Conservation (phyloP, 2,329 filamentous ascomycete species). For the Thermoascus crustaceus region DNA sequence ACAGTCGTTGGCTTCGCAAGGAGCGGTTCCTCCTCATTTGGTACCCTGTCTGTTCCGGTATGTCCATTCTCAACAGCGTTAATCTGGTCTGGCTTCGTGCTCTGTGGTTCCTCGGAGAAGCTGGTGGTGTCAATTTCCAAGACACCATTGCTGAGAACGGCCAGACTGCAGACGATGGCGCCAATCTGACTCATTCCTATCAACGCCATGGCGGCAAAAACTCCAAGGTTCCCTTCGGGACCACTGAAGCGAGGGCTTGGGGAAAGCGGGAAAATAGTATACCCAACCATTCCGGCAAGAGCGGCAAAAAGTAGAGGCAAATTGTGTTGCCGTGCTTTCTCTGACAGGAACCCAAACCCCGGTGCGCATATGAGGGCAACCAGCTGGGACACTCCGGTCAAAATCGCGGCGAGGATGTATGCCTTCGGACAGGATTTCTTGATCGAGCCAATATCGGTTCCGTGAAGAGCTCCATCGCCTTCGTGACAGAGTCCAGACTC, state of each 20-base stretch:
- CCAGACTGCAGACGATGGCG: slow-evolving; percentile 91
- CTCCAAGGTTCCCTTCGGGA: slow-evolving; percentile 56
- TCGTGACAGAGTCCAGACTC: slow-evolving; percentile 66
- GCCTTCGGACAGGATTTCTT: slow-evolving; percentile 78
- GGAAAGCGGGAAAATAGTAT: slow-evolving; percentile 66
- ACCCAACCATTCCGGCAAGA: slow-evolving; percentile 67
- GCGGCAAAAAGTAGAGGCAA: slow-evolving; percentile 66
- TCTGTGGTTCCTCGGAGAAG: neutral
- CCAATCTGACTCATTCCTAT: slow-evolving; percentile 93
- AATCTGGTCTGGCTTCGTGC: slow-evolving; percentile 4
- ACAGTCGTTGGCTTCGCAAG: slow-evolving; percentile 14
- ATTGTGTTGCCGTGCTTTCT: slow-evolving; percentile 58
- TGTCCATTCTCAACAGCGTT: neutral
- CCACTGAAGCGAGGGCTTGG: slow-evolving; percentile 66
- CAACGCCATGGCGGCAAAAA: slow-evolving; percentile 70
- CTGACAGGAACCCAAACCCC: slow-evolving; percentile 77
- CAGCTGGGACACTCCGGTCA: slow-evolving; percentile 84
- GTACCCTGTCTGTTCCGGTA: slow-evolving; percentile 4
- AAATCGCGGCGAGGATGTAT: slow-evolving; percentile 76
- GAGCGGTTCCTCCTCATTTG: slow-evolving; percentile 25
- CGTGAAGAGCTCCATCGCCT: slow-evolving; percentile 22
- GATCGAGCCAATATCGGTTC: slow-evolving; percentile 48
- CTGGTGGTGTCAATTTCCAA: slow-evolving; percentile 36
- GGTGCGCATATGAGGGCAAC: slow-evolving; percentile 78
- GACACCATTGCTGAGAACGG: slow-evolving; percentile 73